A percentile compares a stretch with the other conserved stretches of the same genome.
These are phyloP conservation scores for Arabidopsis hybrid DNA, from an alignment of 441 rosid genomes.

Conservation along the genomic window DNA sequence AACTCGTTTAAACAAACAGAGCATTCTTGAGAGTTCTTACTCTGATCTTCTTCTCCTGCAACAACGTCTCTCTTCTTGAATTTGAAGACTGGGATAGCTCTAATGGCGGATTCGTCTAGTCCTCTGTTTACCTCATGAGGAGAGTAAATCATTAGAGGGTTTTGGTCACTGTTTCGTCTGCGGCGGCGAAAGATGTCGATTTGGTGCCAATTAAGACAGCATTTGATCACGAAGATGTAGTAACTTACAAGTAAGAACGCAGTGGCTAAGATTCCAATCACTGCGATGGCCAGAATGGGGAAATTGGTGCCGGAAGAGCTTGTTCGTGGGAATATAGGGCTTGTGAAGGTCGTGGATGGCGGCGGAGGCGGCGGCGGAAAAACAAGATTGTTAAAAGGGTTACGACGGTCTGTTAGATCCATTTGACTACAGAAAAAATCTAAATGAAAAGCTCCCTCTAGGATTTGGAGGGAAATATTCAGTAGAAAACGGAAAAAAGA, in stretches of 20 bases:
- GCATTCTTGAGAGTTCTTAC: constrained; percentile 51
- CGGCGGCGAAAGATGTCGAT: constrained; percentile 56
- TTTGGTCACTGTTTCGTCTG: constrained; percentile 52
- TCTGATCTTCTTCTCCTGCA: constrained; percentile 38
- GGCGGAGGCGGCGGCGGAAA: constrained; percentile 37
- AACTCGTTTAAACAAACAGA: constrained; percentile 72
- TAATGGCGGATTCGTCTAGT: constrained; percentile 58
- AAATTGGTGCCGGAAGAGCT: constrained; percentile 55
- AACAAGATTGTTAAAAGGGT: constrained; percentile 33
- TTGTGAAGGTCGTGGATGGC: constrained; percentile 24
- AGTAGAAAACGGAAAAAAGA: not conserved
- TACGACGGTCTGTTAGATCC: constrained; percentile 42
- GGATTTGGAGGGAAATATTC: not conserved
- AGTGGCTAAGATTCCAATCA: constrained; percentile 52
- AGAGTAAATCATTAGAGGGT: constrained; percentile 62
- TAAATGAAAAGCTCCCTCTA: not conserved
- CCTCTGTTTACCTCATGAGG: constrained; percentile 60
- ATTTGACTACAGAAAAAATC: constrained; percentile 18
- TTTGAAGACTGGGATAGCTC: constrained; percentile 59
- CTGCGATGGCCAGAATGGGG: constrained; percentile 54
- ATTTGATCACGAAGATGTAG: constrained; percentile 56
- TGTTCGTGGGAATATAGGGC: constrained; percentile 40
- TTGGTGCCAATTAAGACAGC: constrained; percentile 57
- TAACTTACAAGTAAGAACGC: constrained; percentile 59
- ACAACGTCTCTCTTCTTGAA: constrained; percentile 46